Evolutionary conservation across 108 stramenopile genomes (phyloP).

Genomic region (Cylindrotheca fusiformis): DNA sequence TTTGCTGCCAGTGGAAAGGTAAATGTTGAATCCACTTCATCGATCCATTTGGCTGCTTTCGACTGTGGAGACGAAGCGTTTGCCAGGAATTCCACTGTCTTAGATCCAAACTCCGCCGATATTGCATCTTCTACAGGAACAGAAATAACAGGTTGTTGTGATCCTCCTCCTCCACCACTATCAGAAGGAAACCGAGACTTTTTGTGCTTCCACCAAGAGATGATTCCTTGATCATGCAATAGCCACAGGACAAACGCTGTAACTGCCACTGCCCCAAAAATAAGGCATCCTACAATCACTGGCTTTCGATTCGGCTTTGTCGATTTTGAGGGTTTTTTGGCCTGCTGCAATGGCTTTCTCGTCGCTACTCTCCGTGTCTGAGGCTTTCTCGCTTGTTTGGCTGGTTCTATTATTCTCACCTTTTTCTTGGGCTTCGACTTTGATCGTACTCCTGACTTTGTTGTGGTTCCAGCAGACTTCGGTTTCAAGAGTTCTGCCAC

Average conservation of each 20-base stretch:
- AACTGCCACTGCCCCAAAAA: background rate
- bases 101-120: background rate
- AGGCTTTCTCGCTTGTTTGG: background rate
- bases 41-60: constrained; percentile 3
- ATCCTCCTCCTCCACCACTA: background rate
- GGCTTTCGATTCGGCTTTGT: background rate
- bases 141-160: background rate
- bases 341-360: background rate
- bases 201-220: background rate
- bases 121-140: background rate
- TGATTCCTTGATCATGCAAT: background rate
- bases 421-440: too few relatives aligned
- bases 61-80: background rate
- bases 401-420: too few relatives aligned
- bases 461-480: too few relatives aligned
- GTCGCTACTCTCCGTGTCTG: background rate
- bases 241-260: background rate
- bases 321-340: background rate
- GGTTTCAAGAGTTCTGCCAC: background rate
- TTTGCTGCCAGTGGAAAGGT: background rate
- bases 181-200: too few relatives aligned
- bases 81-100: background rate
- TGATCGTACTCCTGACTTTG: too few relatives aligned
- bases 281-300: background rate
- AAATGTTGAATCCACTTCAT: background rate